These are phyloP conservation scores for Solanum okadae DNA, from an alignment of 257 asterid genomes.

Conservation along the genomic window DNA sequence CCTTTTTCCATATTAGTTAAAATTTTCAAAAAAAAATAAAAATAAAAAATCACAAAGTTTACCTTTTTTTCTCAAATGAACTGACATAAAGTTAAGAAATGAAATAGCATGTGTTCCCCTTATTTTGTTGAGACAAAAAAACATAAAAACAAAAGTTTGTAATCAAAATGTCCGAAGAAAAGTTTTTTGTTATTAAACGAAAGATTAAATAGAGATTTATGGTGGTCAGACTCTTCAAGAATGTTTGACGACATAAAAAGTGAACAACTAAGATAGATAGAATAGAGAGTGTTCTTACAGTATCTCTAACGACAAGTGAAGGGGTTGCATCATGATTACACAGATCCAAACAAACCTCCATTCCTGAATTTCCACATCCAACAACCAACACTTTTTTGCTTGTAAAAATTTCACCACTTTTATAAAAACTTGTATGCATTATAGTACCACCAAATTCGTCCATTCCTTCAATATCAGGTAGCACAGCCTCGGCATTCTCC, in stretches of 20 bases:
- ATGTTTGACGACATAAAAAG: background rate
- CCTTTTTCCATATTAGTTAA: background rate
- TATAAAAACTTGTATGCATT: constrained; percentile 66
- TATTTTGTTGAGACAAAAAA: background rate
- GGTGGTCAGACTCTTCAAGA: too few relatives aligned
- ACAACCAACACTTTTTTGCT: constrained; percentile 65
- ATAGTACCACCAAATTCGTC: constrained; percentile 38
- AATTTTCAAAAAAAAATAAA: background rate
- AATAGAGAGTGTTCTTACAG: constrained; percentile 37
- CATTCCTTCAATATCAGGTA: constrained; percentile 50
- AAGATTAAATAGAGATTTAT: background rate
- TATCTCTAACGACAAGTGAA: constrained; percentile 60
- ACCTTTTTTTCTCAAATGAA: background rate
- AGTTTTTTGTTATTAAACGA: background rate
- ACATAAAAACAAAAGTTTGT: background rate
- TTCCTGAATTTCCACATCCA: constrained; percentile 93
- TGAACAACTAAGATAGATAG: too few relatives aligned
- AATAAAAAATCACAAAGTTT: background rate
- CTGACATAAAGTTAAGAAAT: background rate
- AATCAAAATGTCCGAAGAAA: background rate
- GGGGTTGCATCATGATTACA: constrained; percentile 60
- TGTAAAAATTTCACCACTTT: constrained; percentile 37
- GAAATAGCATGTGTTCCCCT: background rate
- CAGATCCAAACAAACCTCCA: constrained; percentile 93
- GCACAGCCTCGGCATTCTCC: constrained; percentile 71